Evolutionary conservation across 2,329 filamentous ascomycete genomes (phyloP).

Genomic region (Cordyceps farinosa): DNA sequence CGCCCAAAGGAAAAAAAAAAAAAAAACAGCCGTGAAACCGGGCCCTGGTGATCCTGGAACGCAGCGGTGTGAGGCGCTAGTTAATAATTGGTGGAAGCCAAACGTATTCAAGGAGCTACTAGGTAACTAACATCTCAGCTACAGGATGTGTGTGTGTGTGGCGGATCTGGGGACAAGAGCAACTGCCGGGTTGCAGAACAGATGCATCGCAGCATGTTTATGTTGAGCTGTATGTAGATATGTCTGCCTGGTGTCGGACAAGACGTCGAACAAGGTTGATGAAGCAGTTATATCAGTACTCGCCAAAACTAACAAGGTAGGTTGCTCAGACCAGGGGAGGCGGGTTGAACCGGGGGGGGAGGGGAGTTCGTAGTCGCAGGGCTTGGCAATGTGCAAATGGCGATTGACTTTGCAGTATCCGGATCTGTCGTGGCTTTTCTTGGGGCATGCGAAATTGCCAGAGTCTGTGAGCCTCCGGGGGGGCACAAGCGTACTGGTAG

Average conservation of each 20-base stretch:
- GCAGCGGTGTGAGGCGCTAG: not conserved
- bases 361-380: no score
- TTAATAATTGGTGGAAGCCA: not conserved
- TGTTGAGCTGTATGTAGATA: not conserved
- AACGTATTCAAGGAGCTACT: no score
- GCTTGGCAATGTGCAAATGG: not conserved
- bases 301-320: no score
- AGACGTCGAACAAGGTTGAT: no score
- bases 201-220: no score
- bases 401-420: not conserved
- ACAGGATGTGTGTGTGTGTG: not conserved
- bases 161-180: not conserved
- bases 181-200: no score
- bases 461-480: not conserved
- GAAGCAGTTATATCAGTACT: no score
- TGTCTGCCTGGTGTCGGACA: not conserved
- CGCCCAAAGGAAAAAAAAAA: not conserved
- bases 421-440: not conserved
- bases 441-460: not conserved
- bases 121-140: no score
- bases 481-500: not conserved
- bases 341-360: no score
- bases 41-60: constrained; percentile 8
- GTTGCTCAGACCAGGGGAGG: no score
- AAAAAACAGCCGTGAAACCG: not conserved